phyloP scores from a whole-genome alignment of 169 alveolate species.

The Theileria parva region DNA sequence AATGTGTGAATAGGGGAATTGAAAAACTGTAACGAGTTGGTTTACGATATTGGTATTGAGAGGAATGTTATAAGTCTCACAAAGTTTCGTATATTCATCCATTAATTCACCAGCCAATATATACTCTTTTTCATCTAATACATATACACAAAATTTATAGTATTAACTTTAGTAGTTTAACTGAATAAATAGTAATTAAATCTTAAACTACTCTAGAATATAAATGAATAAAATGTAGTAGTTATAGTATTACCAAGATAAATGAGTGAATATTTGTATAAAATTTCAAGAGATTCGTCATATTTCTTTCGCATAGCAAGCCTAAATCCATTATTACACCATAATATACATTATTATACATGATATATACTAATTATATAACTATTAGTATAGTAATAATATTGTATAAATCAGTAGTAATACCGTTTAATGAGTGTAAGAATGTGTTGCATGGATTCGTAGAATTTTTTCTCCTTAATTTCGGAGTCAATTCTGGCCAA shows the following conservation, averaged over 20 bases:
- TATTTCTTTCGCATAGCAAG: slow-evolving; percentile 31
- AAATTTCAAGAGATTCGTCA: slow-evolving; percentile 37
- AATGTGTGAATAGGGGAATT: slow-evolving; percentile 11
- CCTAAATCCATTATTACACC: not conserved
- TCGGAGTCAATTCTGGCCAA: slow-evolving; percentile 48
- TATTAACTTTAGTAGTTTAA: too few species aligned
- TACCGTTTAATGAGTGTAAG: slow-evolving; percentile 50
- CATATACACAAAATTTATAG: not conserved
- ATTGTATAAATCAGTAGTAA: not conserved
- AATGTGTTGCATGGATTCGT: slow-evolving; percentile 68
- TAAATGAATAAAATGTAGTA: not conserved
- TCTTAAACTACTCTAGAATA: not conserved
- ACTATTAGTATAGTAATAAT: not conserved
- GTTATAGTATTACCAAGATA: slow-evolving; percentile 26
- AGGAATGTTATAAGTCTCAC: slow-evolving; percentile 8
- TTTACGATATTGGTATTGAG: not conserved
- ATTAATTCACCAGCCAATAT: slow-evolving; percentile 27
- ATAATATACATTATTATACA: not conserved
- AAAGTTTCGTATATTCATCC: slow-evolving; percentile 31
- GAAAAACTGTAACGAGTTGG: slow-evolving; percentile 12
- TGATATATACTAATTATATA: not conserved
- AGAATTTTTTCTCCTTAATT: slow-evolving; percentile 50
- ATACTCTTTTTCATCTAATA: slow-evolving; percentile 18
- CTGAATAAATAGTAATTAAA: too few species aligned
- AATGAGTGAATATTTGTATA: slow-evolving; percentile 44